Evolutionary conservation across 2,329 filamentous ascomycete species (phyloP).

Genomic region (Davidsoniella virescens): DNA sequence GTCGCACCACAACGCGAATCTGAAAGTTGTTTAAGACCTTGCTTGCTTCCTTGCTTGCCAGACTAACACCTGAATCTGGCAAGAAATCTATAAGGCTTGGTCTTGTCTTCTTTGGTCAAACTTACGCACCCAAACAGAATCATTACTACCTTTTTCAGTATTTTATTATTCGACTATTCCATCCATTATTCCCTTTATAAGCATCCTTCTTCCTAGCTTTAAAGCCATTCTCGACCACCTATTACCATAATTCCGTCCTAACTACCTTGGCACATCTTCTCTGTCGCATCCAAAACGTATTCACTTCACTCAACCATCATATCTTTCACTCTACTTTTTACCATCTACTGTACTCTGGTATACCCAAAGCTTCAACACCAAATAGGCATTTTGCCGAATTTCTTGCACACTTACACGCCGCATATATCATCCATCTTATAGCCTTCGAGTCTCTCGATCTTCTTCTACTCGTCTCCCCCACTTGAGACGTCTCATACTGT

Average conservation of each 20-base stretch:
- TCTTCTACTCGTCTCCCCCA: background rate
- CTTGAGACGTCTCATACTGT: background rate
- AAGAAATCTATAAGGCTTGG: too few species aligned
- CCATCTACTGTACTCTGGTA: background rate
- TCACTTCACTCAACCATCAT: background rate
- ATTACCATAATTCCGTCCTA: background rate
- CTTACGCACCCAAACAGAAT: too few species aligned
- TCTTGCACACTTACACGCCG: background rate
- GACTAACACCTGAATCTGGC: too few species aligned
- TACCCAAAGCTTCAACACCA: background rate
- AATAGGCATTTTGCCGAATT: background rate
- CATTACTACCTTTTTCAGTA: too few species aligned
- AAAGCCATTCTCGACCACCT: background rate
- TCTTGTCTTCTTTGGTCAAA: too few species aligned
- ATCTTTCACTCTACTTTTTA: background rate
- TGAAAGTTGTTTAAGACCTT: too few species aligned
- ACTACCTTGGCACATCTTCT: background rate
- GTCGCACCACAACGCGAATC: too few species aligned
- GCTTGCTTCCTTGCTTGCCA: too few species aligned
- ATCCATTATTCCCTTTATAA: background rate
- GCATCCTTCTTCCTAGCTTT: background rate
- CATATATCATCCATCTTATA: slow-evolving; percentile 1
- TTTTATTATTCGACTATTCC: background rate
- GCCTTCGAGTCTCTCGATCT: background rate
- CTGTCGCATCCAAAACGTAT: background rate